Evolutionary conservation across 108 stramenopile species (phyloP).

Genomic region (Cyclostephanos tholiformis): DNA sequence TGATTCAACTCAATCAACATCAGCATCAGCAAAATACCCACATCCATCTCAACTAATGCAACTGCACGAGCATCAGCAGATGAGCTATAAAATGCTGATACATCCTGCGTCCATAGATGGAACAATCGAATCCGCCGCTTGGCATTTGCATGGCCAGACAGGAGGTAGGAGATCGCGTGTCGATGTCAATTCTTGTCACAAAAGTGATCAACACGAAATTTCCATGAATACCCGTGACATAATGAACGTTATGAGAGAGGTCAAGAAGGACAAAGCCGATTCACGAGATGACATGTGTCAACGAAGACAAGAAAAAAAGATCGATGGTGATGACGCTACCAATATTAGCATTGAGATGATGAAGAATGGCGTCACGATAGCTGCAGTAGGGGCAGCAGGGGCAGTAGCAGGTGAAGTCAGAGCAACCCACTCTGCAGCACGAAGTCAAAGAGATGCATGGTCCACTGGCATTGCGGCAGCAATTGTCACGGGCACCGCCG

Average conservation of each 20-base stretch:
- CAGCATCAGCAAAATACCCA: neutral
- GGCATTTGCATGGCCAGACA: constrained; percentile 35
- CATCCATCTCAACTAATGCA: neutral
- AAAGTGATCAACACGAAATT: neutral
- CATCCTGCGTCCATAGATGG: constrained; percentile 23
- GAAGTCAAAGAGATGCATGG: constrained; percentile 21
- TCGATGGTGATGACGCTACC: neutral
- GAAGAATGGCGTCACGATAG: neutral
- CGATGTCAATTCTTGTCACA: neutral
- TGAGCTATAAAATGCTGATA: constrained; percentile 16
- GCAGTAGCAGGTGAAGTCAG: neutral
- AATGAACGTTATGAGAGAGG: constrained; percentile 10
- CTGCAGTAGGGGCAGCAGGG: no score
- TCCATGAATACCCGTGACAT: constrained; percentile 29
- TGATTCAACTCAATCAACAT: neutral
- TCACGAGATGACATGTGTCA: neutral
- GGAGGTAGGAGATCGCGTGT: constrained; percentile 17
- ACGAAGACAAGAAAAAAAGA: neutral
- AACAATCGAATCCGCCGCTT: constrained; percentile 24
- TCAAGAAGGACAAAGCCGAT: neutral
- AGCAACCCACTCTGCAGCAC: neutral
- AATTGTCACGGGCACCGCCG: constrained; percentile 28
- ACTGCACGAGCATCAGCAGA: neutral
- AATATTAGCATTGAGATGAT: neutral
- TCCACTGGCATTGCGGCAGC: constrained; percentile 40